These are phyloP conservation scores for Cladophialophora psammophila DNA, from an alignment of 2,329 filamentous ascomycete species.

Conservation along the genomic window DNA sequence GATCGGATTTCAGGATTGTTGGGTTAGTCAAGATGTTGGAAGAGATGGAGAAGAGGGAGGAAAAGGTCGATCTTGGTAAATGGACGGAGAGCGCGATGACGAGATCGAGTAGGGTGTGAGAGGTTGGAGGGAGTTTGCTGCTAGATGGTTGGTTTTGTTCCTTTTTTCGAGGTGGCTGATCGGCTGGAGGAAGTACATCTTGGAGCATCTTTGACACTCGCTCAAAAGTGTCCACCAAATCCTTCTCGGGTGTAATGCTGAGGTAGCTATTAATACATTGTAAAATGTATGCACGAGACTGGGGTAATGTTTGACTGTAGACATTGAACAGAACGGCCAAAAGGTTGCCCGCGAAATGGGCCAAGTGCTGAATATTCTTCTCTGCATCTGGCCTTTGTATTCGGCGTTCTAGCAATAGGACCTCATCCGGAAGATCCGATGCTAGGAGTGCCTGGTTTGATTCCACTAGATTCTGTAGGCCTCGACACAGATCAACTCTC, in stretches of 20 bases:
- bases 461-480: slow-evolving; percentile 84
- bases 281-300: slow-evolving; percentile 87
- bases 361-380: slow-evolving; percentile 82
- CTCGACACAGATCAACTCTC: slow-evolving; percentile 84
- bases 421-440: slow-evolving; percentile 72
- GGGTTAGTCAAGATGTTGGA: slow-evolving; percentile 80
- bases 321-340: slow-evolving; percentile 98
- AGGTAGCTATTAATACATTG: slow-evolving; percentile 95
- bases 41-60: slow-evolving; percentile 84
- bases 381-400: slow-evolving; percentile 77
- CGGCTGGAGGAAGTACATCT: slow-evolving; percentile 66
- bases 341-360: slow-evolving; percentile 82
- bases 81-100: slow-evolving; percentile 96
- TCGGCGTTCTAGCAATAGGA: slow-evolving; percentile 78
- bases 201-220: slow-evolving; percentile 87
- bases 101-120: slow-evolving; percentile 94
- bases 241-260: slow-evolving; percentile 79
- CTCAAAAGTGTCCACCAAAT: slow-evolving; percentile 86
- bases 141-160: slow-evolving; percentile 65
- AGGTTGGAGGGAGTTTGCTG: slow-evolving; percentile 85
- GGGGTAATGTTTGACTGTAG: slow-evolving; percentile 93
- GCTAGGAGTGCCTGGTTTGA: slow-evolving; percentile 84
- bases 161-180: slow-evolving; percentile 70
- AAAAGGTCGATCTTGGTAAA: slow-evolving; percentile 84
- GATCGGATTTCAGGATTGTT: slow-evolving; percentile 66